Evolutionary conservation across 2,329 filamentous ascomycete species (phyloP), one percentile per base, ranked within the genome.

Genomic region (Trichoderma guizhouense): DNA sequence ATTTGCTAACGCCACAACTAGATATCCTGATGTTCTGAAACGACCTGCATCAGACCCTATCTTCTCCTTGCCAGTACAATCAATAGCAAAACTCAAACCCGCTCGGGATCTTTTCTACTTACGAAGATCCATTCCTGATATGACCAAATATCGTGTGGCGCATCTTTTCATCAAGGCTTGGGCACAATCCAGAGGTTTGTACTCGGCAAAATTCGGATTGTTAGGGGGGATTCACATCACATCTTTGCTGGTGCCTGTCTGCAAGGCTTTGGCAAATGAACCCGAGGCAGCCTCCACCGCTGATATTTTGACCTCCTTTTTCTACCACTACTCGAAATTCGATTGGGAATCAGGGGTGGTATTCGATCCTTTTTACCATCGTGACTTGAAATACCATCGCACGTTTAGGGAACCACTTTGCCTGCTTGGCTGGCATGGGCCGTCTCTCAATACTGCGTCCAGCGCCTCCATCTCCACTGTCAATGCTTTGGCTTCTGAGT

Each of bases 181-280:
- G 90, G 88, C 90, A 1, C 84, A 84, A 69, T 81, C 84, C 12
- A 85, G 88, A 7, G 91, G 91, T 1, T 83, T 93, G 18, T 92
- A 92, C 77, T 86, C 88, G 0, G 85, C 89, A 1, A 88, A 85
- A 62, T 92, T 92, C 75, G 91, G 91, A 0, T 90, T 89, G 72
- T 82, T 93, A 0, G 86, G 89, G 7, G 90, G 90, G 4, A 87
- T 91, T 24, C 90, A 92, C 74, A 87, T 93, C 67, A 86, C 88
- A 0, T 79, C 91, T 26, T 83, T 93, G 76, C 82, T 93, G 9
- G 84, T 87, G 0, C 85, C 87, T 18, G 80, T 92, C 0, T 86
- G 86, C 79, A 92, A 92, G 78, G 77, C 86, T 26, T 77, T 89
- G 5, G 80, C 82, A 32, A 79, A 79, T 5, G 73, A 82, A 11